These are phyloP conservation scores for Globisporangium canariense DNA, from an alignment of 352 stramenopile species.

Conservation along the genomic window DNA sequence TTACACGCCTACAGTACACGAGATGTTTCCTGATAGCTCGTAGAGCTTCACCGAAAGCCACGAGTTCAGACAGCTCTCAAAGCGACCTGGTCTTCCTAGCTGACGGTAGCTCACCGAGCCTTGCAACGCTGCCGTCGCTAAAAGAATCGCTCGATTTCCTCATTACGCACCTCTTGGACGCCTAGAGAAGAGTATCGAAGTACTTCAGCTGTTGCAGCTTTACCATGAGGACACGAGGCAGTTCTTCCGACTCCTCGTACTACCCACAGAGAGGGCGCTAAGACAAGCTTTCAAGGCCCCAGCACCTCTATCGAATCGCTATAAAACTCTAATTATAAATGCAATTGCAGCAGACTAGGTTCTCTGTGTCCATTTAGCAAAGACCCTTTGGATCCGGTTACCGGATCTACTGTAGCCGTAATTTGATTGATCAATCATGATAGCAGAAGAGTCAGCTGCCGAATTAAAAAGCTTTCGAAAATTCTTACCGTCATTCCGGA, in stretches of 20 bases:
- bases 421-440: too few relatives aligned
- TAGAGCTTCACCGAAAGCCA: neutral
- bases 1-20: neutral
- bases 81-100: neutral
- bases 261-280: neutral
- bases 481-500: too few relatives aligned
- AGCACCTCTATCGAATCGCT: neutral
- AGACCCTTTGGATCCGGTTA: too few relatives aligned
- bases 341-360: too few relatives aligned
- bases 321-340: too few relatives aligned
- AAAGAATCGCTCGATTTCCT: conserved; percentile 34
- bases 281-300: neutral
- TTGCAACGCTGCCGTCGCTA: conserved; percentile 12
- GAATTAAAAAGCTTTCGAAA: too few relatives aligned
- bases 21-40: neutral
- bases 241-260: neutral
- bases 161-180: conserved; percentile 9
- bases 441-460: too few relatives aligned
- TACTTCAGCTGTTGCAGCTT: neutral
- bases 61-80: neutral
- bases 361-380: too few relatives aligned
- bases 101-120: neutral
- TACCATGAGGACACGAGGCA: neutral
- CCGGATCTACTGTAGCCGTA: too few relatives aligned
- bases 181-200: neutral